Evolutionary conservation across 306 rosid species (phyloP).

Genomic region (Prunus salicina): DNA sequence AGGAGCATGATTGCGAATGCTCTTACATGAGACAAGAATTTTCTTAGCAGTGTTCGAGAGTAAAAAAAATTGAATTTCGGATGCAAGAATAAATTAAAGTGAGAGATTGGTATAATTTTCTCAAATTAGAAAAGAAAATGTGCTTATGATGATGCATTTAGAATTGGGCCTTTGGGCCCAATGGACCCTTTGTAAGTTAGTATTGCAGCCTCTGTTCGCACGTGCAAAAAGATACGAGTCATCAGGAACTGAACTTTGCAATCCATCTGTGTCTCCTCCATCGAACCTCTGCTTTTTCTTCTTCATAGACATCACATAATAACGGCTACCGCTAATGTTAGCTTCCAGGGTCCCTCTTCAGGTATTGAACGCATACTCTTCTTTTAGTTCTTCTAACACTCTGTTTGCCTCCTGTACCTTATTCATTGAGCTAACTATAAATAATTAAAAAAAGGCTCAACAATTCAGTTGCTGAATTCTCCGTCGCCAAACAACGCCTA

Average conservation of each 20-base stretch:
- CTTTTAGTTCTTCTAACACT: neutral
- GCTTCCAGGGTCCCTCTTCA: slow-evolving; percentile 35
- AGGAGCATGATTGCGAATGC: too few relatives aligned
- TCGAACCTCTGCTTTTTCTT: neutral
- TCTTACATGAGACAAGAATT: too few relatives aligned
- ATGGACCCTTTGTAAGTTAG: too few relatives aligned
- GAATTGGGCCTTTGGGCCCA: too few relatives aligned
- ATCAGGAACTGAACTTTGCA: neutral
- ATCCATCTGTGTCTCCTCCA: neutral
- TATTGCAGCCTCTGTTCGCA: neutral
- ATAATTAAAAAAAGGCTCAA: neutral
- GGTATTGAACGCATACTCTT: slow-evolving; percentile 17
- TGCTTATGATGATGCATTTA: too few relatives aligned
- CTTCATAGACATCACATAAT: neutral
- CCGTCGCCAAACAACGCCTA: neutral
- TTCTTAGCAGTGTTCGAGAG: too few relatives aligned
- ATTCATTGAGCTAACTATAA: neutral
- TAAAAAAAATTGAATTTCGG: too few relatives aligned
- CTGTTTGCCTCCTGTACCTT: slow-evolving; percentile 5
- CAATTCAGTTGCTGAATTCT: neutral
- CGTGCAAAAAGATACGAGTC: slow-evolving; percentile 13
- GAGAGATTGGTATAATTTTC: too few relatives aligned
- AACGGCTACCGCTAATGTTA: slow-evolving; percentile 23
- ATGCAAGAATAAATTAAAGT: too few relatives aligned
- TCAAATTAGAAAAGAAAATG: too few relatives aligned